These are phyloP conservation scores for Podospora conica DNA, from an alignment of 495 filamentous ascomycete species.

Conservation along the genomic window DNA sequence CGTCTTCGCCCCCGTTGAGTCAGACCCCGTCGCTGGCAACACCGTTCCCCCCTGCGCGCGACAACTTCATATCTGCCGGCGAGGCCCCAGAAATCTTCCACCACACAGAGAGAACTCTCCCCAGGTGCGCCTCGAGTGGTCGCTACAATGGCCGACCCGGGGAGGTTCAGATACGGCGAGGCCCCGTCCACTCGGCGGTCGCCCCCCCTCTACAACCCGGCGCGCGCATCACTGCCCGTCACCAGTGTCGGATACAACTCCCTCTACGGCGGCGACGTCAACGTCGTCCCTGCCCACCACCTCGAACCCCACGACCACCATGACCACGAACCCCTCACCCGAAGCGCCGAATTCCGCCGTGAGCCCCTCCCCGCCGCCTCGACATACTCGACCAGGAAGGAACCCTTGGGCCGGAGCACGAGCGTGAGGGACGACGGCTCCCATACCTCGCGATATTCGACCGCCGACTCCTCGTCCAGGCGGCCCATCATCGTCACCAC, in stretches of 20 bases:
- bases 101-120: background rate
- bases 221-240: conserved; percentile 42
- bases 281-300: conserved; percentile 34
- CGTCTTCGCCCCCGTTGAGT: background rate
- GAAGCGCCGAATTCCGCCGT: conserved; percentile 26
- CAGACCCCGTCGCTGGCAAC: background rate
- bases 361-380: conserved; percentile 30
- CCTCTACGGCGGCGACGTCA: conserved; percentile 38
- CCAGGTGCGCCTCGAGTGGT: background rate
- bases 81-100: background rate
- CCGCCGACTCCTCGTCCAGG: conserved; percentile 30
- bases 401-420: conserved; percentile 36
- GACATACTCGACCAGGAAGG: conserved; percentile 45
- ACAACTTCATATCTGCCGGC: background rate
- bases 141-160: conserved; percentile 37
- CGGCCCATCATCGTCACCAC: conserved; percentile 47
- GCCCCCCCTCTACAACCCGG: conserved; percentile 40
- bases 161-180: conserved; percentile 25
- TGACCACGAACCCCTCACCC: conserved; percentile 26
- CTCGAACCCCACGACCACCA: conserved; percentile 24
- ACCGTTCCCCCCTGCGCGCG: background rate
- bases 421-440: conserved; percentile 33
- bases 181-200: conserved; percentile 36
- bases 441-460: conserved; percentile 34
- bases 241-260: conserved; percentile 34